Conservation (phyloP, 148 eudicot genomes). For the Vaccinium darrowii region DNA sequence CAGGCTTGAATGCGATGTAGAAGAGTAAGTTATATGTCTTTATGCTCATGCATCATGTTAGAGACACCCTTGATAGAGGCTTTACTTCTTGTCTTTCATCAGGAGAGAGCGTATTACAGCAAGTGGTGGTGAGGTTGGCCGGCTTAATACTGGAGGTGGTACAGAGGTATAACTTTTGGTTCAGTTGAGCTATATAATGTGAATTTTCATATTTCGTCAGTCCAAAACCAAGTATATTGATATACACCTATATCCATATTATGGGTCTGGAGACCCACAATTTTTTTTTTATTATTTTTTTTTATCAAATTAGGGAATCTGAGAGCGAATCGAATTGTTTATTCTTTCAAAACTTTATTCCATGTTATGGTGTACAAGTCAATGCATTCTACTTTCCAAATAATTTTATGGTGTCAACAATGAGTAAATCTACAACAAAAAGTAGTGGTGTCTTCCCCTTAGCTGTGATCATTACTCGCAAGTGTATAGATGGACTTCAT, state of each 20-base stretch:
- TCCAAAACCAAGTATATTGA: neutral
- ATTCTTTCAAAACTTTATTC: neutral
- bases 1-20: constrained; percentile 82
- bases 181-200: neutral
- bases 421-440: neutral
- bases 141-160: constrained; percentile 97
- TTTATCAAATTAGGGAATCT: neutral
- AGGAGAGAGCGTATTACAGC: constrained; percentile 93
- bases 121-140: constrained; percentile 98
- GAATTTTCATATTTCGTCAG: neutral
- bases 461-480: neutral
- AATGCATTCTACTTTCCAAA: neutral
- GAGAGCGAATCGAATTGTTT: neutral
- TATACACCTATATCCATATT: neutral
- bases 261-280: neutral
- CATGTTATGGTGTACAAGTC: neutral
- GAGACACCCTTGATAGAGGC: constrained; percentile 5
- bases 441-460: neutral
- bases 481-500: neutral
- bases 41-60: neutral
- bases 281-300: too few species aligned
- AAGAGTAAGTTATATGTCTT: constrained; percentile 58
- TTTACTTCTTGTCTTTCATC: constrained; percentile 21
- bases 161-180: constrained; percentile 63
- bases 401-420: neutral